Evolutionary conservation across 1,284 basidiomycete genomes (phyloP), one percentile per base, ranked within the genome.

Genomic region (Xanthoconium separans): DNA sequence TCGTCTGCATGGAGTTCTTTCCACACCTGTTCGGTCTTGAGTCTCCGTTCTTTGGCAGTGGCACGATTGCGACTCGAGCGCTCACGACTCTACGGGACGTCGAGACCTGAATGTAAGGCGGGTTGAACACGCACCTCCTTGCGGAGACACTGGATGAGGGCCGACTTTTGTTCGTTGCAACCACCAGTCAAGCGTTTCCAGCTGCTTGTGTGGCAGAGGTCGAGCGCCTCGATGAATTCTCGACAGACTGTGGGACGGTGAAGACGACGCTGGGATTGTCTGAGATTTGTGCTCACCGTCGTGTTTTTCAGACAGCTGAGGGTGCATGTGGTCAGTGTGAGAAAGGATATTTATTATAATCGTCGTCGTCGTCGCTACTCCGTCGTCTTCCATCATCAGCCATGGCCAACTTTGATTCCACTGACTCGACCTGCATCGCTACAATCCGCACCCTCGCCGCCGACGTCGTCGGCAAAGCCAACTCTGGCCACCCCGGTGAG

Each of bases 401-500:
- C 65, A 81, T 82, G 80, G 71, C 80, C 53, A 64, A 52, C 3
- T 83, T 82, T 71, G 58, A 64, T 46, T 56, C 69, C 56, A 69
- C 76, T 55, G 91, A 93, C 71, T 75, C 81, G 53, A 70, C 77
- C 57, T 77, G 78, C 62, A 77, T 89, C 62, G 80, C 83, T 54
- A 87, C 85, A 51, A 89, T 88, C 71, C 81, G 86, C 58, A 81
- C 83, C 49, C 80, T 88, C 55, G 83, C 87, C 49, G 89, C 84
- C 40, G 86, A 89, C 77, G 77, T 84, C 59, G 85, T 89, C 47
- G 81, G 73, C 56, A 84, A 92, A 75, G 87, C 93, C 68, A 96
- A 96, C 84, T 95, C 92, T 65, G 93, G 93, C 58, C 92, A 95
- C 75, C 93, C 92, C 57, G 91, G 92, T 87, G 53, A 60, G 72